Evolutionary conservation across 768 basidiomycete species (phyloP), one percentile per base, ranked within the genome.

Genomic region (Kwoniella bestiolae): DNA sequence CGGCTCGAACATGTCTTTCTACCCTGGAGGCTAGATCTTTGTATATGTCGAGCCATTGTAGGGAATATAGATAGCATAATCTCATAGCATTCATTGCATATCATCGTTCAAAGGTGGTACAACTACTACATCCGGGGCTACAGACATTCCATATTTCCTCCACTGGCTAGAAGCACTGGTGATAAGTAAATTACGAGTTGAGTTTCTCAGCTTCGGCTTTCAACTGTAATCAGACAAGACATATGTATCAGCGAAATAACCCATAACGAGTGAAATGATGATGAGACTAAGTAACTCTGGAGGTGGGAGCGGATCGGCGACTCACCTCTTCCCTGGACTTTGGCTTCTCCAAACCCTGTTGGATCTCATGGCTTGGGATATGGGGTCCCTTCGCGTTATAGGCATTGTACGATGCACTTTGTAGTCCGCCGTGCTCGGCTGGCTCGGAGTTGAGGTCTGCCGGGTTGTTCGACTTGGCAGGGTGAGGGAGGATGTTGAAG

Each of bases 401-500:
- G 5, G 78, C 79, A 49, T 79, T 79, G 44, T 75, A 74, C 18
- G 65, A 65, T n/a, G 70, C 67, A 18, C 61, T 58, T 41, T 76
- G 75, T 3, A 81, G 69, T 28, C 80, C 80, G 25, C 76, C 77
- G 25, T 70, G 68, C 32, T 65, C 58, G 14, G 63, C 72, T 3
- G 79, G 79, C 59, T 80, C 78, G 25, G 67, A 70, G 35, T 67
- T 65, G 11, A 80, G 72, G 63, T 80, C 79, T 29, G 80, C 49
- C 3, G 80, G 80, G 70, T 81, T 75, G 61, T 81, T 81, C 62
- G 72, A 76, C 68, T 77, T 81, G 34, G 80, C 80, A 31, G 80
- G 80, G 64, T 81, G 80, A 35, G 80, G 80, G 55, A 77, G 80
- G 75, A 79, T 81, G 52, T 68, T 72, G 74, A 81, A 81, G 31